These are phyloP conservation scores for Xanthoconium stramineum DNA, from an alignment of 768 basidiomycete genomes.

Conservation along the genomic window DNA sequence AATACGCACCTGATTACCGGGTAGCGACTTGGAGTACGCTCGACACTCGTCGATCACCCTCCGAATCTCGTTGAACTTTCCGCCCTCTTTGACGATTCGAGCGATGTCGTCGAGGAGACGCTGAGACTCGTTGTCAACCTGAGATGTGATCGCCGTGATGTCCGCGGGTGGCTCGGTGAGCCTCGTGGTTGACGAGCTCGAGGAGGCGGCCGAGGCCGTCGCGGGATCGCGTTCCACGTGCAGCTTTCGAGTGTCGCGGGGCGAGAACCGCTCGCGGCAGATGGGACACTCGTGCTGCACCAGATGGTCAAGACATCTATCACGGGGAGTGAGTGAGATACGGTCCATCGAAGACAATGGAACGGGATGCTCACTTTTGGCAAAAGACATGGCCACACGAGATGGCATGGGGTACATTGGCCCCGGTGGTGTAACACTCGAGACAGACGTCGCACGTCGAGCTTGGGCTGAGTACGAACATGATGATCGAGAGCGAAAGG, in stretches of 20 bases:
- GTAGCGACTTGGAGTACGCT: conserved; percentile 44
- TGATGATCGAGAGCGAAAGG: conserved; percentile 34
- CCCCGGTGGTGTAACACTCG: conserved; percentile 53
- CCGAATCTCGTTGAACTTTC: conserved; percentile 47
- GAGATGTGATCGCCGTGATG: conserved; percentile 11
- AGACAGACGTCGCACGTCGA: conserved; percentile 78
- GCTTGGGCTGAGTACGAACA: conserved; percentile 63
- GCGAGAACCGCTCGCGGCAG: conserved; percentile 55
- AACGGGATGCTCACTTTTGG: conserved; percentile 32
- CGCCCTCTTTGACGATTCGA: conserved; percentile 53
- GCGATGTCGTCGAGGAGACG: conserved; percentile 54
- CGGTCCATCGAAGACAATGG: conserved; percentile 19
- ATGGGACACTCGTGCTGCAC: conserved; percentile 54
- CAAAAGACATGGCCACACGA: conserved; percentile 75
- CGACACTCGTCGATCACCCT: conserved; percentile 50
- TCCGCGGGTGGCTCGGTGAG: conserved; percentile 21
- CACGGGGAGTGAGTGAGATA: neutral
- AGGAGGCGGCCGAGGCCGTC: neutral
- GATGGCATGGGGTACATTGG: conserved; percentile 61
- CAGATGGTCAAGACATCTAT: conserved; percentile 55
- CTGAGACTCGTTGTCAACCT: conserved; percentile 43
- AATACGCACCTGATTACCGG: conserved; percentile 41
- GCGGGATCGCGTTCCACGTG: conserved; percentile 52
- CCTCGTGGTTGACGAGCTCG: conserved; percentile 11
- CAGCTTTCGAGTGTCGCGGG: conserved; percentile 47